phyloP scores from a whole-genome alignment of 208 protist species.

The Trypanosoma boissoni region DNA sequence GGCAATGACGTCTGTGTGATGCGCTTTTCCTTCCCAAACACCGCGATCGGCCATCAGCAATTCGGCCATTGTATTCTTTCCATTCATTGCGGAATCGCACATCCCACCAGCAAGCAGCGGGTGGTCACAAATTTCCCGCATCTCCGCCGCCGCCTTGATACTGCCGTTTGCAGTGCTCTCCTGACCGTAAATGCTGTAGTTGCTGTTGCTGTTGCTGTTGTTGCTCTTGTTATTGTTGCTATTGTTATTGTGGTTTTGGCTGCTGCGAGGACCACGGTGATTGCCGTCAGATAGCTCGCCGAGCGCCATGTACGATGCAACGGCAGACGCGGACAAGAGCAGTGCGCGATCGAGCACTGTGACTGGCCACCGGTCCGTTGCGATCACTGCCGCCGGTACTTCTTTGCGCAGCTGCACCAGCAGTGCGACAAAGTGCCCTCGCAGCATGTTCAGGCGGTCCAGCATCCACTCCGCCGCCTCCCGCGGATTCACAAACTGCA shows the following conservation, averaged over 20 bases:
- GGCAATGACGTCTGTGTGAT: conserved; percentile 13
- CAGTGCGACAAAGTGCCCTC: conserved; percentile 9
- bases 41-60: neutral
- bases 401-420: conserved; percentile 4
- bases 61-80: neutral
- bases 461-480: conserved; percentile 70
- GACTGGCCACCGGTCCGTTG: conserved; percentile 8
- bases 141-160: too few relatives aligned
- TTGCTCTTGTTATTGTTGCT: too few relatives aligned
- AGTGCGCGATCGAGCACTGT: conserved; percentile 24
- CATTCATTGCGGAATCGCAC: neutral
- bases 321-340: conserved; percentile 25
- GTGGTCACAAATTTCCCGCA: conserved; percentile 29
- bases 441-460: conserved; percentile 29
- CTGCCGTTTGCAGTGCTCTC: too few relatives aligned
- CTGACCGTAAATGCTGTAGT: neutral
- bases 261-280: too few relatives aligned
- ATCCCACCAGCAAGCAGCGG: conserved; percentile 24
- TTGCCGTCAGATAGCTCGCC: too few relatives aligned
- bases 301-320: conserved; percentile 31
- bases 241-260: too few relatives aligned
- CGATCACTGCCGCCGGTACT: neutral
- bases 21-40: conserved; percentile 11
- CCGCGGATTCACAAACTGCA: conserved; percentile 55
- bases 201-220: too few relatives aligned